Evolutionary conservation across 2,329 filamentous ascomycete species (phyloP).

Genomic region (Verticillium dahliae): DNA sequence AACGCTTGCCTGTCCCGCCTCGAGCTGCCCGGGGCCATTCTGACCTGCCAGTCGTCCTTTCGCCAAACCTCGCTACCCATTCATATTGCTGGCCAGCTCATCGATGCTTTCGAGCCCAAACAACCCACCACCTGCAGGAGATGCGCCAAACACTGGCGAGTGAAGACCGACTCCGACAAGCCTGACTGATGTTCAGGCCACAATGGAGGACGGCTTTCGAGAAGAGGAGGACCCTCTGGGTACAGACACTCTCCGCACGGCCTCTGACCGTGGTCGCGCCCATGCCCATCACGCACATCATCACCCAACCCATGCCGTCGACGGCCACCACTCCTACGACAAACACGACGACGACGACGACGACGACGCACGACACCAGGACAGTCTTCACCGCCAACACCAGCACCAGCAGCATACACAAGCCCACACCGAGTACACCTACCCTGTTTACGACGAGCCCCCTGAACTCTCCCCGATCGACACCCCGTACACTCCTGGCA

Average conservation of each 20-base stretch:
- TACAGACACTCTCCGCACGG: constrained; percentile 15
- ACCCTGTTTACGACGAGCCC: constrained; percentile 15
- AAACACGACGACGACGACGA: constrained; percentile 20
- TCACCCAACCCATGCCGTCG: constrained; percentile 15
- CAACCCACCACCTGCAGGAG: constrained; percentile 31
- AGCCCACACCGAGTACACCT: constrained; percentile 17
- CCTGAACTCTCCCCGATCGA: constrained; percentile 12
- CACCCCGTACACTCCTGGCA: constrained; percentile 14
- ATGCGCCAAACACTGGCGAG: constrained; percentile 32
- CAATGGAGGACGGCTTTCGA: constrained; percentile 42
- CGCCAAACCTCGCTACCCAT: constrained; percentile 20
- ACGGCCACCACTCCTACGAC: constrained; percentile 18
- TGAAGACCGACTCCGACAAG: constrained; percentile 29
- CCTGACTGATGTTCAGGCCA: constrained; percentile 37
- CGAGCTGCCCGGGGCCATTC: not conserved
- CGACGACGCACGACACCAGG: constrained; percentile 12
- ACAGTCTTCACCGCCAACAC: constrained; percentile 13
- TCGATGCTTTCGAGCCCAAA: constrained; percentile 36
- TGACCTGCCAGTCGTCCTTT: constrained; percentile 10
- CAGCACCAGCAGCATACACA: not conserved
- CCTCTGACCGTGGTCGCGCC: constrained; percentile 4
- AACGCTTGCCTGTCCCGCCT: not conserved
- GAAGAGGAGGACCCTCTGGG: constrained; percentile 33
- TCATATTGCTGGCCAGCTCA: constrained; percentile 34
- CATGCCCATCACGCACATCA: constrained; percentile 17